A percentile compares a stretch with the other conserved stretches of the same genome.
Conservation (phyloP, 2,329 filamentous ascomycete species). For the Tolypocladium nubicola region DNA sequence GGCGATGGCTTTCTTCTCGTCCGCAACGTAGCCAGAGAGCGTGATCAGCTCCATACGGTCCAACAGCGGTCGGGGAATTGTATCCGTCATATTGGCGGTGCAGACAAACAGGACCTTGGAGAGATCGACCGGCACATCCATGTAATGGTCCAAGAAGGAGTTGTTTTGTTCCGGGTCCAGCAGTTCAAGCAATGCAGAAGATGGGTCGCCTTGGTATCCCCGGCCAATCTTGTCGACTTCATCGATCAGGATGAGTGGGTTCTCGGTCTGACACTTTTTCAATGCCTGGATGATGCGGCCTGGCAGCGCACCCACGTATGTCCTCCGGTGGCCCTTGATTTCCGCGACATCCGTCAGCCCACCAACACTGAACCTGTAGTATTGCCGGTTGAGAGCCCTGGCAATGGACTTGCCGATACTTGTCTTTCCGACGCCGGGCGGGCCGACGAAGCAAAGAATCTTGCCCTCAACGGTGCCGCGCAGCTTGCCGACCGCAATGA, state of each 20-base stretch:
- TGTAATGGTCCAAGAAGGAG: slow-evolving; percentile 96
- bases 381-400: slow-evolving; percentile 84
- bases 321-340: slow-evolving; percentile 94
- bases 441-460: slow-evolving; percentile 94
- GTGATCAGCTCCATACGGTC: slow-evolving; percentile 98
- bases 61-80: slow-evolving; percentile 83
- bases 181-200: slow-evolving; percentile 84
- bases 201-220: slow-evolving; percentile 92
- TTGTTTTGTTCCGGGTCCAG: slow-evolving; percentile 95
- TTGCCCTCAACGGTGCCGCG: slow-evolving; percentile 96
- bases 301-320: slow-evolving; percentile 90
- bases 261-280: slow-evolving; percentile 99
- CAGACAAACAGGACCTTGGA: slow-evolving; percentile 98
- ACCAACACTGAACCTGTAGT: slow-evolving; percentile 97
- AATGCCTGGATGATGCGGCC: slow-evolving; percentile 95
- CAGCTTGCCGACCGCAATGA: slow-evolving; percentile 95
- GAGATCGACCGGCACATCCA: slow-evolving; percentile 94
- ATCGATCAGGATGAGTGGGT: slow-evolving; percentile 91
- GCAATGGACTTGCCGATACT: slow-evolving; percentile 98
- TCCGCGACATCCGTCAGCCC: slow-evolving; percentile 95
- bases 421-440: slow-evolving; percentile 95
- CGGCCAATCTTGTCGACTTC: slow-evolving; percentile 97
- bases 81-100: slow-evolving; percentile 98
- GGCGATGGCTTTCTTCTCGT: slow-evolving; percentile 98
- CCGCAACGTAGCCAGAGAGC: slow-evolving; percentile 89